Evolutionary conservation across 345 rosid genomes (phyloP).

Genomic region (Lepidium sativum): DNA sequence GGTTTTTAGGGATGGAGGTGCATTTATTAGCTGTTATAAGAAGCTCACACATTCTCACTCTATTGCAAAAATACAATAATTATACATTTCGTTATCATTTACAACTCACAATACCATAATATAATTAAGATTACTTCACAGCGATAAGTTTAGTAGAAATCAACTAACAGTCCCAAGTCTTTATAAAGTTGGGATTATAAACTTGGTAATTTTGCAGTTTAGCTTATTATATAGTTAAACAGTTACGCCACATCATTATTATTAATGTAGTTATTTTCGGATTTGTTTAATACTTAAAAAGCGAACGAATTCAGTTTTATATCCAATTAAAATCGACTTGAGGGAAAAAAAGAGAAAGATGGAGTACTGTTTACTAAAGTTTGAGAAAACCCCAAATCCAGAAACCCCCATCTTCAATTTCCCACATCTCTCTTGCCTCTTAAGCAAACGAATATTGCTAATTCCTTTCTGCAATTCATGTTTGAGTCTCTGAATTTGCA

Average conservation of each 20-base stretch:
- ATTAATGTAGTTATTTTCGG: neutral
- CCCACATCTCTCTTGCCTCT: neutral
- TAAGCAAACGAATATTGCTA: neutral
- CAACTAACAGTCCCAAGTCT: too few relatives aligned
- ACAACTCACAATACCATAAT: too few relatives aligned
- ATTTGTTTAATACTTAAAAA: neutral
- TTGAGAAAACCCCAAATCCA: neutral
- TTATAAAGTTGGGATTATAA: too few relatives aligned
- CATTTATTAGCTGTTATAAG: too few relatives aligned
- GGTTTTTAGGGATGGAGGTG: too few relatives aligned
- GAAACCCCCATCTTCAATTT: neutral
- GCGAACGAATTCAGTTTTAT: neutral
- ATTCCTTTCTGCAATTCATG: neutral
- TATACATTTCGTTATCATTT: too few relatives aligned
- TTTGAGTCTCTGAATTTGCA: neutral
- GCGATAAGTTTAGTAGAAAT: too few relatives aligned
- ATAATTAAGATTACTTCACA: too few relatives aligned
- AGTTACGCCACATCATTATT: neutral
- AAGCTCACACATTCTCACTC: too few relatives aligned
- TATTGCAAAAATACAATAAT: too few relatives aligned
- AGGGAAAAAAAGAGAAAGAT: too few relatives aligned
- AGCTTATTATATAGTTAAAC: neutral
- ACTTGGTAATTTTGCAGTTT: neutral
- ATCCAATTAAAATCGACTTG: neutral
- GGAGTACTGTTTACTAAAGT: neutral